A percentile compares a stretch with the other conserved stretches of the same genome.
phyloP scores from a whole-genome alignment of 139 green algal genomes.

The Mesotaenium endlicherianum region DNA sequence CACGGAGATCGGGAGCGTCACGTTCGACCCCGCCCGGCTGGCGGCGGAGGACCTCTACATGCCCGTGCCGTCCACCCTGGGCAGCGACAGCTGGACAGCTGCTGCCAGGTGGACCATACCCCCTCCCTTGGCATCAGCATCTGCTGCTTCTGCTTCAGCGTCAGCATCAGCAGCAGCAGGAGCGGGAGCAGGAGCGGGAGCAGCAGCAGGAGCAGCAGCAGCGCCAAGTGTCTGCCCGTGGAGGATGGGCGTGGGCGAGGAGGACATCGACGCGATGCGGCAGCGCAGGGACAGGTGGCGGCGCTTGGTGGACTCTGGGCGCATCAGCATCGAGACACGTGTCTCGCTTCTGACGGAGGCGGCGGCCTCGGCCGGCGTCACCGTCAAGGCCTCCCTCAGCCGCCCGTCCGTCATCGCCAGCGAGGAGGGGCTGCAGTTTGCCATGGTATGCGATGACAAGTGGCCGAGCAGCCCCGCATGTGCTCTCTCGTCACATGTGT shows the following conservation, averaged over 20 bases:
- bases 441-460: too few species aligned
- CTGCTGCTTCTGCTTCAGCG: too few species aligned
- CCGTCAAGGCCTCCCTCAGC: constrained; percentile 6
- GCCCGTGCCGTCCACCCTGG: background rate
- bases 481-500: too few species aligned
- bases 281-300: background rate
- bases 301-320: background rate
- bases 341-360: background rate
- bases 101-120: too few species aligned
- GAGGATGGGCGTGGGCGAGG: background rate
- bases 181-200: too few species aligned
- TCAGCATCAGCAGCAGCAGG: too few species aligned
- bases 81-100: background rate
- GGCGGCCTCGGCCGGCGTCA: background rate
- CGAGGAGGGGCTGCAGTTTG: background rate
- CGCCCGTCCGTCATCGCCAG: background rate
- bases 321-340: background rate
- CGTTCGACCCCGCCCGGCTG: background rate
- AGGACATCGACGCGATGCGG: background rate
- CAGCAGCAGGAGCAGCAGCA: too few species aligned
- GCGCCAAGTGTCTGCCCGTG: too few species aligned
- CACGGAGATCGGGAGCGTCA: constrained; percentile 2
- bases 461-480: too few species aligned
- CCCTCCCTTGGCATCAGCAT: too few species aligned
- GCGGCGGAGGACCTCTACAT: constrained; percentile 13